Base-by-base conservation (phyloP, 2,329 filamentous ascomycete species). In the Epichloe glyceriae region DNA sequence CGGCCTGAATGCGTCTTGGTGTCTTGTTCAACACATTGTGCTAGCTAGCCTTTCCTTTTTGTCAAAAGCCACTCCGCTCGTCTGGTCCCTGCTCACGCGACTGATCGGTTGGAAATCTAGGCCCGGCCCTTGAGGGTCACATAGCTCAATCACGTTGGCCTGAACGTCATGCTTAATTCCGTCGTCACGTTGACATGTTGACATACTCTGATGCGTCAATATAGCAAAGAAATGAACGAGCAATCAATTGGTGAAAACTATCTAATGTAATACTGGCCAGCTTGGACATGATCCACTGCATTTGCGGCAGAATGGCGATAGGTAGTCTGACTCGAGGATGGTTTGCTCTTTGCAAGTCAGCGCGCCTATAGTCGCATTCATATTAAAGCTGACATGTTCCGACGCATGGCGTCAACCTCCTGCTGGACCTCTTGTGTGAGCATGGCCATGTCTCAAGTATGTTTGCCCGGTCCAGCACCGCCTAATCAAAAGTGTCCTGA, bases 231-330 rank as follows among this genome's bases (percentile, higher is more conserved):
- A 52, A 52, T 33, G 33, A 52, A 54, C 20, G 48, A 52, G 46
- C 47, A 48, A 45, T 54, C 45, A 46, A 50, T 52, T 52, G 42
- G 42, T 40, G 34, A 50, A 53, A 38, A 52, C 47, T 54, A 50
- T 50, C 50, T 50, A 26, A 54, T 50, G 41, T 39, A 46, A 45
- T 42, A 46, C 46, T 46, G 35, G 35, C 20, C n/a, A 42, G 20
- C 20, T 44, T 20, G 33, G 26, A 33, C 45, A 35, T 48, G 46
- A 4, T 22, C 10, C 38, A 10, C 15, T n/a, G n/a, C n/a, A 3
- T 39, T n/a, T 8, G n/a, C 15, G n/a, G 7, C 37, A 30, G 26
- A 30, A 30, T 10, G 26, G 26, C 26, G 11, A 10, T 10, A 30
- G 26, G 26, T 10, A 11, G 8, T 30, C 26, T 30, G 26, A 14